A percentile compares a stretch with the other conserved stretches of the same genome.
Conservation (phyloP, 345 rosid genomes). For the Anacardium occidentale region DNA sequence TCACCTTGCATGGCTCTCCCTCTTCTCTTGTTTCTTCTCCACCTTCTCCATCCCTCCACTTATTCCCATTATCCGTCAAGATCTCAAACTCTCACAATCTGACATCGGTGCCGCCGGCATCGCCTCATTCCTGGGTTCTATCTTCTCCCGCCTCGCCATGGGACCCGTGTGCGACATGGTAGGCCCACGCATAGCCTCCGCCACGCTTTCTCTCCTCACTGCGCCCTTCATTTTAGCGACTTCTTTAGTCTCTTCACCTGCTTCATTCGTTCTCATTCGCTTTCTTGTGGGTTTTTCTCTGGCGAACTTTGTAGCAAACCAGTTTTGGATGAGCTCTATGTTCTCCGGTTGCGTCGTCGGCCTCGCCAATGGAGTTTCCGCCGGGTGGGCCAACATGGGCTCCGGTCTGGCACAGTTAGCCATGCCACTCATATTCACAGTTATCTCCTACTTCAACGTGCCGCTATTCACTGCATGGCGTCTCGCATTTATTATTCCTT, state of each 20-base stretch:
- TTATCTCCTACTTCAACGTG: constrained; percentile 21
- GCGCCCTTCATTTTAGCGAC: constrained; percentile 57
- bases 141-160: constrained; percentile 88
- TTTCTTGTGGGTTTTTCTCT: constrained; percentile 68
- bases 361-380: constrained; percentile 70
- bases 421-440: constrained; percentile 63
- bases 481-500: constrained; percentile 54
- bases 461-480: constrained; percentile 59
- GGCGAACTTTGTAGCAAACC: constrained; percentile 83
- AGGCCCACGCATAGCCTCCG: constrained; percentile 71
- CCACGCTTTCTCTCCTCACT: constrained; percentile 64
- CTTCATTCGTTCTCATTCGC: constrained; percentile 56
- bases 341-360: constrained; percentile 71
- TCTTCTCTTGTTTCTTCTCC: constrained; percentile 84
- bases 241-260: constrained; percentile 46
- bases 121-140: constrained; percentile 78
- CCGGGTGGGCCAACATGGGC: constrained; percentile 83
- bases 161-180: constrained; percentile 70
- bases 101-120: constrained; percentile 55
- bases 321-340: constrained; percentile 92
- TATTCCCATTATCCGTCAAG: constrained; percentile 57
- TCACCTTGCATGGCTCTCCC: constrained; percentile 83
- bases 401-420: constrained; percentile 61
- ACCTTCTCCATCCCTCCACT: constrained; percentile 90
- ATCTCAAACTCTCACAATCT: constrained; percentile 51